Evolutionary conservation across 2,329 filamentous ascomycete genomes (phyloP).

Genomic region (Alternaria arborescens): DNA sequence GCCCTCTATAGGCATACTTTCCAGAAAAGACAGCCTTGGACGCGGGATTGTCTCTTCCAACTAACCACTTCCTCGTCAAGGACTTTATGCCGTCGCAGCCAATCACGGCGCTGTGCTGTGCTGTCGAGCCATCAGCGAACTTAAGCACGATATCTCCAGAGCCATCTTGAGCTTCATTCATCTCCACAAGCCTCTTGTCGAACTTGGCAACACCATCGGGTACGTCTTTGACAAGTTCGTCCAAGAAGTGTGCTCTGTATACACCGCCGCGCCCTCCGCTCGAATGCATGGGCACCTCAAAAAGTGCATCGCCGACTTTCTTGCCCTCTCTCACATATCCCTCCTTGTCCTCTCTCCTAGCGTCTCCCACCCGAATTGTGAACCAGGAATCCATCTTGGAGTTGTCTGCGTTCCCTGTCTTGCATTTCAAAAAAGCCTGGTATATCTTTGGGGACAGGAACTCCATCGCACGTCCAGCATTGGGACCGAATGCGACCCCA

Average conservation of each 20-base stretch:
- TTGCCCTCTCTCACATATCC: slow-evolving; percentile 38
- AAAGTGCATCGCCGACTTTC: slow-evolving; percentile 44
- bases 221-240: slow-evolving; percentile 60
- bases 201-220: slow-evolving; percentile 56
- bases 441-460: slow-evolving; percentile 58
- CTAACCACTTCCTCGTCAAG: slow-evolving; percentile 61
- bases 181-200: slow-evolving; percentile 51
- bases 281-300: slow-evolving; percentile 37
- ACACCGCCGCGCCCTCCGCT: slow-evolving; percentile 48
- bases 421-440: slow-evolving; percentile 54
- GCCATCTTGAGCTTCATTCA: slow-evolving; percentile 40
- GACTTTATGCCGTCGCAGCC: slow-evolving; percentile 74
- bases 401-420: slow-evolving; percentile 50
- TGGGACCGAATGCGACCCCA: slow-evolving; percentile 65
- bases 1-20: slow-evolving; percentile 69
- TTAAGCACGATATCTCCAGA: slow-evolving; percentile 48
- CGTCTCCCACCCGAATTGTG: slow-evolving; percentile 44
- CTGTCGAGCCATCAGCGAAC: slow-evolving; percentile 59
- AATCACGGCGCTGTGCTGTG: slow-evolving; percentile 61
- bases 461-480: slow-evolving; percentile 64
- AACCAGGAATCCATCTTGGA: slow-evolving; percentile 39
- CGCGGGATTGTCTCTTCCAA: slow-evolving; percentile 57
- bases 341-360: slow-evolving; percentile 40
- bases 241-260: slow-evolving; percentile 61
- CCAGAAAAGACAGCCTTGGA: slow-evolving; percentile 62